Base-by-base conservation (phyloP, 805 yeast species). In the Wickerhamiella parazyma region DNA sequence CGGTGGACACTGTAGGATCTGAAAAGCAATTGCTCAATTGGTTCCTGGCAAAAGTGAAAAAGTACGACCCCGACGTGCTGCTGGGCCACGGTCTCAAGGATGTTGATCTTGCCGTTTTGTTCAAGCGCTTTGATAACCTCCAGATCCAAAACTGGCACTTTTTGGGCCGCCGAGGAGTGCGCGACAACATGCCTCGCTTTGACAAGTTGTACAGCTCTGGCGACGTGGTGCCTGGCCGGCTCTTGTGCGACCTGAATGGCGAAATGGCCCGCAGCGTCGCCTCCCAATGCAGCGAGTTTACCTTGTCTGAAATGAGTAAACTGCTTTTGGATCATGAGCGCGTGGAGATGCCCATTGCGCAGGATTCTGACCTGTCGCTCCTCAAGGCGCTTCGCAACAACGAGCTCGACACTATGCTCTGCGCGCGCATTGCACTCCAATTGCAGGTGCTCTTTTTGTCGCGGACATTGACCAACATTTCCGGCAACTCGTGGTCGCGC, bases 401-500 rank as follows among this genome's bases (percentile, higher is more conserved):
- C 57, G 71, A 73, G 29, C 60, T 65, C 10, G 78, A 78, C 55
- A 82, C 89, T 8, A 66, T 71, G 47, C 76, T 81, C 38, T 69
- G 84, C 14, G 83, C 86, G 2, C 80, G 80, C 44, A 67, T 91
- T 45, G 86, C 95, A 0, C 77, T 86, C 57, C 70, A 80, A 49
- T 75, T 78, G 44, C 97, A 91, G 62, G 78, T 91, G 46, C 64
- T 91, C 43, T 84, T 96, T 1, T 68, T 91, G 43, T 82, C 97
- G 0, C 84, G 84, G 53, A 95, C 87, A 56, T 68, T 91, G 55
- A 91, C 98, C 1, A 81, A 80, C 51, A 68, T 91, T 48, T 96
- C 97, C 1, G 98, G 98, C 54, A 91, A 91, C 60, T 89, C 95
- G 0, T 91, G 98, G 98, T 73, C 93, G 1, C 86, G 84, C 49